These are phyloP conservation scores for Neophaeococcomyces mojaviensis DNA, from an alignment of 2,329 filamentous ascomycete species.

Conservation along the genomic window DNA sequence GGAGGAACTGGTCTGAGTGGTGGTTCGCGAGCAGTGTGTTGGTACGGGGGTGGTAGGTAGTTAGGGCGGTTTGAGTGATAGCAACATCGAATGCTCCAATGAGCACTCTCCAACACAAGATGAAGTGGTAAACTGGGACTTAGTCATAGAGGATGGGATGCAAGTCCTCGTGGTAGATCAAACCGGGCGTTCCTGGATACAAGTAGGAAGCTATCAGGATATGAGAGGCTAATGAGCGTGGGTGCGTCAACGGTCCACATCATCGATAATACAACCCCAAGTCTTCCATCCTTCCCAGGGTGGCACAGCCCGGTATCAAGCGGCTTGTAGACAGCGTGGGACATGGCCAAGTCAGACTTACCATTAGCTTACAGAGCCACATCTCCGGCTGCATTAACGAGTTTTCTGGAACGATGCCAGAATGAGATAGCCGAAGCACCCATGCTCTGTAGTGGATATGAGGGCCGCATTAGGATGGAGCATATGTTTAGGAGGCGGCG, in stretches of 20 bases:
- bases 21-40: neutral
- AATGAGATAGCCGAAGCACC: neutral
- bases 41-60: neutral
- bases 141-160: constrained; percentile 5
- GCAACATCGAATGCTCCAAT: constrained; percentile 3
- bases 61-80: neutral
- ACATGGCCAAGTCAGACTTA: neutral
- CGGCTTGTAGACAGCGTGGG: neutral
- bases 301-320: constrained; percentile 1
- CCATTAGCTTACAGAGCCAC: neutral
- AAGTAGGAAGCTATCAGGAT: neutral
- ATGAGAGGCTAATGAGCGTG: neutral
- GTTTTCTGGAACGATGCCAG: neutral
- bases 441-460: neutral
- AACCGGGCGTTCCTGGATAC: neutral
- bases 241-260: neutral
- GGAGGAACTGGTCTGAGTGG: neutral
- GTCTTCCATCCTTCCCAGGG: neutral
- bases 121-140: neutral
- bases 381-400: neutral
- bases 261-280: neutral
- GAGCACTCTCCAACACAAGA: neutral
- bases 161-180: neutral
- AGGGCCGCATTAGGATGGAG: neutral
- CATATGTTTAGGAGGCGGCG: neutral